Base-by-base conservation (phyloP, 2,329 filamentous ascomycete genomes). In the Byssothecium circinans region DNA sequence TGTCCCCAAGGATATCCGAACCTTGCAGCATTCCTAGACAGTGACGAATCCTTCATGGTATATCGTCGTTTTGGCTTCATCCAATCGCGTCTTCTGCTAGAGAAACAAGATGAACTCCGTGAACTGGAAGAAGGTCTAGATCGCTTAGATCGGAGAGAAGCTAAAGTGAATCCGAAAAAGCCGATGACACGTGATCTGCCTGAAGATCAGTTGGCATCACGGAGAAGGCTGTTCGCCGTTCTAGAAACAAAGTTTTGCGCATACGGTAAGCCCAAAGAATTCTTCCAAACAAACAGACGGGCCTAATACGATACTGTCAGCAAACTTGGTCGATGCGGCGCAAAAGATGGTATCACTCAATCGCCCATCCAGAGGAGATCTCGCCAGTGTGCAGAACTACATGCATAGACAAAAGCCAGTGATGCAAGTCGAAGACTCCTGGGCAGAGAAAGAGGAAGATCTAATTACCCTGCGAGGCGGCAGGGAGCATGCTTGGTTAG, bases 11-110 rank as follows among this genome's bases (percentile, higher is more conserved):
- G 73, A 0, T 75, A 73, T 48, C 72, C 74, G 0, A 57, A 54
- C 19, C 49, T 75, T 0, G 70, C 72, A 3, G 60, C 65, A 1
- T 74, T 76, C 44, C 57, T 72, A 0, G 69, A 74, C 45, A 75
- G 72, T 47, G 69, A 74, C 47, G 68, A 74, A 6, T 62, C 65
- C 20, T 76, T 75, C 45, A 70, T 69, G 56, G 45, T 76, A 2
- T 76, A 72, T 49, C 64, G 74, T 4, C 59, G 72, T 1, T 77
- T 75, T 37, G 73, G 73, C 2, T 72, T 65, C 34, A 53, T 76
- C 0, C 71, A 75, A 37, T 57, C 71, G 0, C 62, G 74, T 1
- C 40, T 76, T 1, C 43, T 60, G 1, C 44, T 60, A 5, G 38
- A 56, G 6, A 54, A 53, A 22, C 56, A 60, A 32, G 48, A 49